Evolutionary conservation across 352 stramenopile genomes (phyloP).

Genomic region (Pythium utonaiense): DNA sequence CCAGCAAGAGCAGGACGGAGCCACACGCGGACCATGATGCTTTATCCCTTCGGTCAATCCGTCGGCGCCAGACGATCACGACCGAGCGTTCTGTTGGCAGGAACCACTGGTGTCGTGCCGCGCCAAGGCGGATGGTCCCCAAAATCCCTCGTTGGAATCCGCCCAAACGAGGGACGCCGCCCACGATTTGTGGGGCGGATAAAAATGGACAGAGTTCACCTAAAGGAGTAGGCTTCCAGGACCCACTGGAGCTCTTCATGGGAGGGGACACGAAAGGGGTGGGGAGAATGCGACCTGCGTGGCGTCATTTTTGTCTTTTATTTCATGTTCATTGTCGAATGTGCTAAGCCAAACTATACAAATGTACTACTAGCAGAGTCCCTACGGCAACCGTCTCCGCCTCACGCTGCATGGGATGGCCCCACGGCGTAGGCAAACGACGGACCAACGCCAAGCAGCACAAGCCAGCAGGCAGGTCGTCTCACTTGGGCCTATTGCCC

Average conservation of each 20-base stretch:
- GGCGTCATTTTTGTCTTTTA: constrained; percentile 21
- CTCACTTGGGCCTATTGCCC: constrained; percentile 24
- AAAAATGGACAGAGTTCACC: constrained; percentile 4
- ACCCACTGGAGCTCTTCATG: not conserved
- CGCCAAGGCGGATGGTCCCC: constrained; percentile 12
- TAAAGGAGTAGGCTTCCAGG: constrained; percentile 4
- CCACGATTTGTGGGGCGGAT: constrained; percentile 6
- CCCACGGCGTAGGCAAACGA: not conserved
- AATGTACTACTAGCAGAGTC: constrained; percentile 26
- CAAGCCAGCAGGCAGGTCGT: constrained; percentile 18
- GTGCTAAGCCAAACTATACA: constrained; percentile 32
- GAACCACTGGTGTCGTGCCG: constrained; percentile 29
- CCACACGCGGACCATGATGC: constrained; percentile 68
- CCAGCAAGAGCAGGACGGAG: constrained; percentile 54
- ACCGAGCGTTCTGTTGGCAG: constrained; percentile 21
- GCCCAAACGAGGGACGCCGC: constrained; percentile 9
- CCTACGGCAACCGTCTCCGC: not conserved
- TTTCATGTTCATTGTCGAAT: constrained; percentile 24
- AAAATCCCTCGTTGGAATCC: constrained; percentile 20
- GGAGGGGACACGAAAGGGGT: too few species aligned
- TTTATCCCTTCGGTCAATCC: constrained; percentile 22
- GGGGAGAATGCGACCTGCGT: not conserved
- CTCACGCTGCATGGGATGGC: not conserved
- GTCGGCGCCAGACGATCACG: constrained; percentile 25
- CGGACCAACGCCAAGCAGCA: constrained; percentile 18